Percentiles rank a stretch among this genome's conserved stretches.
Evolutionary conservation across 2,329 filamentous ascomycete species (phyloP).

Genomic region (Lomentospora prolificans): DNA sequence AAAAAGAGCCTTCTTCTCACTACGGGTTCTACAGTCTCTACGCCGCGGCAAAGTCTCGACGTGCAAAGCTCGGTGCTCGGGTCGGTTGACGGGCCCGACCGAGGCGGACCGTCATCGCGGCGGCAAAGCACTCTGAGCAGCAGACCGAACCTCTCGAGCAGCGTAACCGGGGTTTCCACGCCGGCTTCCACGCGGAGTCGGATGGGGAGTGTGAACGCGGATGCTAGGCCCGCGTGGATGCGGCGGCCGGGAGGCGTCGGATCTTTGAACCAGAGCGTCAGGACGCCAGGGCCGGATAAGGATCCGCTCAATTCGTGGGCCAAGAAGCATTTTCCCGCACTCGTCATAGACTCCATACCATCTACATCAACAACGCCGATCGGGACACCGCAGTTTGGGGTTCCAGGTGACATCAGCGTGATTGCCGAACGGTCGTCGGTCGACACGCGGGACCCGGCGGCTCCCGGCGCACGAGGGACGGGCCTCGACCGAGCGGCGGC

Average conservation of each 20-base stretch:
- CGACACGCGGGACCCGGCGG: background rate
- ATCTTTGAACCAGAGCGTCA: slow-evolving; percentile 61
- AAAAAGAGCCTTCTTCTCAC: slow-evolving; percentile 69
- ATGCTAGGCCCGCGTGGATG: slow-evolving; percentile 50
- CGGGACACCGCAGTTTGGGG: slow-evolving; percentile 48
- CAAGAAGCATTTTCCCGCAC: slow-evolving; percentile 69
- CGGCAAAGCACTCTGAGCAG: slow-evolving; percentile 31
- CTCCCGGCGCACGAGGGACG: slow-evolving; percentile 34
- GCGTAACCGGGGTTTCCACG: slow-evolving; percentile 15
- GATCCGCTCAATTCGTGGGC: slow-evolving; percentile 81
- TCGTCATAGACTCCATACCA: slow-evolving; percentile 59
- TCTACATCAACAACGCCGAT: slow-evolving; percentile 57
- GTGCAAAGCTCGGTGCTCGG: slow-evolving; percentile 34
- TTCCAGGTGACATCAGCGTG: slow-evolving; percentile 28
- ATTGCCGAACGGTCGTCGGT: slow-evolving; percentile 41
- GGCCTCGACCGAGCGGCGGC: slow-evolving; percentile 75
- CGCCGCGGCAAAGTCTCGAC: slow-evolving; percentile 57
- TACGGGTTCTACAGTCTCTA: slow-evolving; percentile 50
- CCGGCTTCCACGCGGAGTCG: slow-evolving; percentile 26
- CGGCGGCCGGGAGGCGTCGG: slow-evolving; percentile 82
- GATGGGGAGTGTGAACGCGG: slow-evolving; percentile 26
- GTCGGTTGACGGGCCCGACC: slow-evolving; percentile 19
- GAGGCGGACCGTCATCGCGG: slow-evolving; percentile 22
- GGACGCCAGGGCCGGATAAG: slow-evolving; percentile 69
- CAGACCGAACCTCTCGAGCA: slow-evolving; percentile 16